Evolutionary conservation across 176 grass and related monocot species (phyloP).

Genomic region (Eragrostis nindensis): DNA sequence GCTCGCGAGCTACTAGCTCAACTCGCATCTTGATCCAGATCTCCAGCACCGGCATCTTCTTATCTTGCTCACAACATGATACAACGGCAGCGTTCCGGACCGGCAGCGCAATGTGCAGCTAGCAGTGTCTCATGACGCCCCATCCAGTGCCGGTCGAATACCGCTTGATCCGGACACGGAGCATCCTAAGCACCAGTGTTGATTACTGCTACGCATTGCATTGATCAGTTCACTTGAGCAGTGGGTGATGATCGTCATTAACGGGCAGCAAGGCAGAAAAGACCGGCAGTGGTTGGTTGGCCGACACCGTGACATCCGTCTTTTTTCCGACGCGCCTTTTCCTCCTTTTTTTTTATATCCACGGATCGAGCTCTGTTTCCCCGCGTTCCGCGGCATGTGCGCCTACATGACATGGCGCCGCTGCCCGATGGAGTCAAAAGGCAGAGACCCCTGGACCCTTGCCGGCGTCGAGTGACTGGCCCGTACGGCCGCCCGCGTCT

Average conservation of each 20-base stretch:
- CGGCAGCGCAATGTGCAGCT: conserved; percentile 1
- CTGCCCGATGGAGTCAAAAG: conserved; percentile 47
- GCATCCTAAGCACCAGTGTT: neutral
- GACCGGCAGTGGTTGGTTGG: neutral
- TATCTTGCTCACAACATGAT: conserved; percentile 11
- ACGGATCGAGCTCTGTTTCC: conserved; percentile 55
- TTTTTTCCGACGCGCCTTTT: conserved; percentile 27
- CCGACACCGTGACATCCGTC: conserved; percentile 29
- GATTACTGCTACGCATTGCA: neutral
- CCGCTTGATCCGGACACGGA: neutral
- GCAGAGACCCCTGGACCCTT: neutral
- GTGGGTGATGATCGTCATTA: neutral
- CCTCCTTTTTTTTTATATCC: neutral
- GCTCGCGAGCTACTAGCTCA: too few species aligned
- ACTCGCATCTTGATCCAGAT: conserved; percentile 31
- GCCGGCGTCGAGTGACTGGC: conserved; percentile 7
- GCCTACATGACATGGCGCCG: conserved; percentile 16
- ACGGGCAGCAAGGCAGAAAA: neutral
- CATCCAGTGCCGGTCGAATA: neutral
- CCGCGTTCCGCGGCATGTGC: conserved; percentile 54
- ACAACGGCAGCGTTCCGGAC: neutral
- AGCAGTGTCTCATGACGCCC: neutral
- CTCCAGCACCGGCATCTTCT: conserved; percentile 32
- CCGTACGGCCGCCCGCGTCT: conserved; percentile 38
- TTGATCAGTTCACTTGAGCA: neutral